Evolutionary conservation across 2,329 filamentous ascomycete genomes (phyloP), one percentile per base, ranked within the genome.

Genomic region (Fusarium sp.): DNA sequence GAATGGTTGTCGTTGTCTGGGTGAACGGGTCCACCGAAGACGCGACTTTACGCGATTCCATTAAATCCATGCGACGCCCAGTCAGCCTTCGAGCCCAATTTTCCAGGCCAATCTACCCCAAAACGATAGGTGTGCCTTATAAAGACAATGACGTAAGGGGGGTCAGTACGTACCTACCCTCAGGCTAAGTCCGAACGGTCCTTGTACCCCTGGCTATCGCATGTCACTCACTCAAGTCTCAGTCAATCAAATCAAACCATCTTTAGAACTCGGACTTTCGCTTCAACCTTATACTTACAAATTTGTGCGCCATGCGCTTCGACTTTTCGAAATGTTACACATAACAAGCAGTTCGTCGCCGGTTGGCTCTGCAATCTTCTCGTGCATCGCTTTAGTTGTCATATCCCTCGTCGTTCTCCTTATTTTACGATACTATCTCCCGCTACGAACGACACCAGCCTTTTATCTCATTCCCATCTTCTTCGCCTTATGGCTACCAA

Each of bases 401-500:
- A 93, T 98, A 76, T 94, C 92, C 74, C 81, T 92, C 70, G 85
- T 93, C 69, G 94, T 96, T 68, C 89, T 99, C 48, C 87, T 98
- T 28, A 91, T 98, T 72, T 87, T 98, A 67, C 93, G 96, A 79
- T 91, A 94, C 85, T 99, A 95, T 83, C 89, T 99, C 15, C 96
- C 96, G 6, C 88, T 99, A 39, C 94, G 96, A 76, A 91, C 92
- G 12, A 98, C 96, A 2, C 96, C 96, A 2, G 94, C 92, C 68
- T 98, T 97, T 83, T 91, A 98, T 57, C 88, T 95, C 57, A 89
- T 98, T 4, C 96, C 96, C 41, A 94, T 99, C 71, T 99, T 99
- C 85, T 93, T 99, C 75, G 94, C 96, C n/a, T 89, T 99, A 76
- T 95, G 94, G 79, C 90, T 99, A 11, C 97, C 96, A 17, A 94